phyloP scores from a whole-genome alignment of 2,329 filamentous ascomycete species.

The Calonectria pteridis region DNA sequence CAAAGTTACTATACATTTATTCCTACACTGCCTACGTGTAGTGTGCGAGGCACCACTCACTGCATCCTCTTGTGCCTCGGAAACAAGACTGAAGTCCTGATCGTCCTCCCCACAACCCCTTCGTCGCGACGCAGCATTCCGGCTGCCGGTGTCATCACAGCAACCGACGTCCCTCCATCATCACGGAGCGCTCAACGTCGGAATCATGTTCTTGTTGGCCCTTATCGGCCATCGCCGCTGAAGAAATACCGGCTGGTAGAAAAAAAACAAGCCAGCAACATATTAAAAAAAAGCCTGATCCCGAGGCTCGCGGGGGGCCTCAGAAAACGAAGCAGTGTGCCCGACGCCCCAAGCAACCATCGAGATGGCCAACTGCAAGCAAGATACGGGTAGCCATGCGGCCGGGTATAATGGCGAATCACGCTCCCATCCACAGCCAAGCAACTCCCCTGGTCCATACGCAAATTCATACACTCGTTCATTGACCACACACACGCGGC shows the following conservation, averaged over 20 bases:
- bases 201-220: slow-evolving; percentile 1
- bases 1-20: slow-evolving; percentile 38
- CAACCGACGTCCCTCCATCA: not conserved
- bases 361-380: slow-evolving; percentile 34
- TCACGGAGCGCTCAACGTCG: slow-evolving; percentile 13
- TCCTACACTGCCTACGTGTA: slow-evolving; percentile 30
- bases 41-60: slow-evolving; percentile 22
- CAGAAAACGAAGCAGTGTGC: slow-evolving; percentile 28
- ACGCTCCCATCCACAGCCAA: slow-evolving; percentile 38
- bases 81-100: slow-evolving; percentile 21
- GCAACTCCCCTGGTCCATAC: slow-evolving; percentile 37
- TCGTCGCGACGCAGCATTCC: slow-evolving; percentile 18
- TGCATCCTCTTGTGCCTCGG: slow-evolving; percentile 21
- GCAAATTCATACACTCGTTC: slow-evolving; percentile 43
- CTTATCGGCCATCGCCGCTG: not conserved
- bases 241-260: slow-evolving; percentile 24
- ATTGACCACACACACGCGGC: slow-evolving; percentile 3
- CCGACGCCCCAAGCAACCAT: slow-evolving; percentile 24
- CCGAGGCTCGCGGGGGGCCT: slow-evolving; percentile 28
- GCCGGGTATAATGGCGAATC: slow-evolving; percentile 46
- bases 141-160: slow-evolving; percentile 11
- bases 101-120: slow-evolving; percentile 22
- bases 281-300: slow-evolving; percentile 32
- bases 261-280: slow-evolving; percentile 30
- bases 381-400: slow-evolving; percentile 41